Base-by-base conservation (phyloP, 2,329 filamentous ascomycete genomes). In the Magnaporthales sp. region DNA sequence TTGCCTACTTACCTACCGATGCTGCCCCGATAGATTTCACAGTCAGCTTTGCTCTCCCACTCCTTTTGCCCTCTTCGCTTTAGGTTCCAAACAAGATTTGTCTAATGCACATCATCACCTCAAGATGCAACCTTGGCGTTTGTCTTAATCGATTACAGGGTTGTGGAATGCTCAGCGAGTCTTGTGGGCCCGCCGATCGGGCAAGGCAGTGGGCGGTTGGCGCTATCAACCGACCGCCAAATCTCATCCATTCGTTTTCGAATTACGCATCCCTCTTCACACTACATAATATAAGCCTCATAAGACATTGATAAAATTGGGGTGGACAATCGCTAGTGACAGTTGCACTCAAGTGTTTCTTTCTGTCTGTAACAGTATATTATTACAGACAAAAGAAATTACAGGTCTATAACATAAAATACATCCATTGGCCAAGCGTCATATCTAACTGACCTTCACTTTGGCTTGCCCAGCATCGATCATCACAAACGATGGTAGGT, bases 41-140 rank as follows among this genome's bases (percentile, higher is more conserved):
- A 19, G 19, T 46, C 38, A 46, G 38, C 38, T 46, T n/a, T 46
- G 19, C 38, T 46, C 19, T 6, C 38, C 38, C 4, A n/a, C 7
- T 58, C 22, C 54, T 24, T 26, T 26, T 5, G 24, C 26, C 24
- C 24, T 11, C 15, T 15, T 29, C 56, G 26, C 26, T 1, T 29
- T 29, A 24, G 24, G 24, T 7, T 27, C 24, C 5, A 27, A 27
- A 27, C 56, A 26, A 27, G 56, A 60, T 60, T 27, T 27, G 26
- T 60, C 56, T 60, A 60, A 60, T 60, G 56, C 56, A 60, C 10
- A 60, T 60, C 10, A 60, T 60, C 56, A 60, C 56, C 56, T 60
- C 24, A 24, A 60, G 26, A 60, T 60, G 56, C 29, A 60, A 60
- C 56, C 56, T 60, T 27, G 56, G 56, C 9, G 24, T 26, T 27